phyloP scores from a whole-genome alignment of 257 asterid species.

The Solanum rostratum region DNA sequence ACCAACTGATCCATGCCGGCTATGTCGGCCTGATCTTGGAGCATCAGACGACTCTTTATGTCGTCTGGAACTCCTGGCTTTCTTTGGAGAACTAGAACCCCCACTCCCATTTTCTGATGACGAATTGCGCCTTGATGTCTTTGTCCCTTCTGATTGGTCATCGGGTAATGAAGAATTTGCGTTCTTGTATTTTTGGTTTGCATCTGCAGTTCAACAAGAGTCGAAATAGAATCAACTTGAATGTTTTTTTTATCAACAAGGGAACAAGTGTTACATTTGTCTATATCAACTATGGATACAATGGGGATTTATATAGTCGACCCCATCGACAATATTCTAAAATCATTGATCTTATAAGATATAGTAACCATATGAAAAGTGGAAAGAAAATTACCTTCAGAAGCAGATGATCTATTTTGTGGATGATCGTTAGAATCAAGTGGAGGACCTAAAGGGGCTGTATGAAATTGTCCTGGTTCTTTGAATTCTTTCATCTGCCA shows the following conservation, averaged over 20 bases:
- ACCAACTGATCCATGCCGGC: constrained; percentile 1
- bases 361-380: not conserved
- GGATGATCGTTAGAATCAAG: not conserved
- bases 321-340: no score
- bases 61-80: constrained; percentile 28
- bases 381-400: not conserved
- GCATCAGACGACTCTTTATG: constrained; percentile 37
- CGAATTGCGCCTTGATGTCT: constrained; percentile 29
- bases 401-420: not conserved
- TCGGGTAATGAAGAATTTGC: constrained; percentile 10
- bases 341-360: not conserved
- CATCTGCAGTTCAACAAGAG: not conserved
- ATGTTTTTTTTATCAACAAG: not conserved
- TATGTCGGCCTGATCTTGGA: constrained; percentile 15
- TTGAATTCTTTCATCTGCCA: constrained; percentile 14
- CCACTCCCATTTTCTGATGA: constrained; percentile 1
- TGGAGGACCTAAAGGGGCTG: constrained; percentile 4
- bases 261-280: not conserved
- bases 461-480: not conserved
- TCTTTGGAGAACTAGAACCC: constrained; percentile 23
- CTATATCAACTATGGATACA: not conserved
- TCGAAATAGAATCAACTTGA: not conserved
- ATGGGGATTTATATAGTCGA: not conserved
- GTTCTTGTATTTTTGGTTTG: constrained; percentile 12
- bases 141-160: constrained; percentile 28